These are phyloP conservation scores for Cystobasidium slooffiae DNA, from an alignment of 1,284 basidiomycete species.

Conservation along the genomic window DNA sequence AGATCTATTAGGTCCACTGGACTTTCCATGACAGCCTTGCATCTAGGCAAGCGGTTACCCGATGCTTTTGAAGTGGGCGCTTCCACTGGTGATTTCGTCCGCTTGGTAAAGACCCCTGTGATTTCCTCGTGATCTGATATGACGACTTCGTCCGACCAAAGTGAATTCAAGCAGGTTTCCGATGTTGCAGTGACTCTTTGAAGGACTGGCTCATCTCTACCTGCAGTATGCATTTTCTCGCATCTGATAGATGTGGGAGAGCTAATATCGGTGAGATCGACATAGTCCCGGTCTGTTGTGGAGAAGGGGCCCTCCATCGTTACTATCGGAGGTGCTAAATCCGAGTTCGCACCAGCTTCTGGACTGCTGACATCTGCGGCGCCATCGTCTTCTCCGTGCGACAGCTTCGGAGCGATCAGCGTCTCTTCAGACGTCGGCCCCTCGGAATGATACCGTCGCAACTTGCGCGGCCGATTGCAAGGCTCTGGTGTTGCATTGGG, in stretches of 20 bases:
- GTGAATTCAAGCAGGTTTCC: not conserved
- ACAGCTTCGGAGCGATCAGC: too few relatives aligned
- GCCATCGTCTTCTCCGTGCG: too few relatives aligned
- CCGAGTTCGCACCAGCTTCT: not conserved
- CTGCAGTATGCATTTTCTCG: not conserved
- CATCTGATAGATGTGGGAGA: not conserved
- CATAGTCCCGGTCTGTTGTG: not conserved
- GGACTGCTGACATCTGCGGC: not conserved
- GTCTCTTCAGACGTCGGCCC: not conserved
- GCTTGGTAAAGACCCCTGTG: not conserved
- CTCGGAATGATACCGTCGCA: not conserved
- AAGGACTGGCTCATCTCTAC: not conserved
- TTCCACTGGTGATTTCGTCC: not conserved
- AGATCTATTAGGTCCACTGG: too few relatives aligned
- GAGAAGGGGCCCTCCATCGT: too few relatives aligned
- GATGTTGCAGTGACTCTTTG: not conserved
- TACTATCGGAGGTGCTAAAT: not conserved
- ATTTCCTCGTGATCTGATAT: not conserved
- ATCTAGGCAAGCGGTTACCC: not conserved
- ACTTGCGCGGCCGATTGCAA: not conserved
- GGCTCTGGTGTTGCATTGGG: too few relatives aligned
- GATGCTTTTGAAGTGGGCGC: not conserved
- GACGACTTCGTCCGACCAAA: slow-evolving; percentile 9
- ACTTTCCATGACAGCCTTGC: not conserved
- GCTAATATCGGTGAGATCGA: slow-evolving; percentile 19